Percentiles rank a stretch among this genome's conserved stretches.
Evolutionary conservation across 169 alveolate species (phyloP).

Genomic region (Pseudocohnilembus persalinus): DNA sequence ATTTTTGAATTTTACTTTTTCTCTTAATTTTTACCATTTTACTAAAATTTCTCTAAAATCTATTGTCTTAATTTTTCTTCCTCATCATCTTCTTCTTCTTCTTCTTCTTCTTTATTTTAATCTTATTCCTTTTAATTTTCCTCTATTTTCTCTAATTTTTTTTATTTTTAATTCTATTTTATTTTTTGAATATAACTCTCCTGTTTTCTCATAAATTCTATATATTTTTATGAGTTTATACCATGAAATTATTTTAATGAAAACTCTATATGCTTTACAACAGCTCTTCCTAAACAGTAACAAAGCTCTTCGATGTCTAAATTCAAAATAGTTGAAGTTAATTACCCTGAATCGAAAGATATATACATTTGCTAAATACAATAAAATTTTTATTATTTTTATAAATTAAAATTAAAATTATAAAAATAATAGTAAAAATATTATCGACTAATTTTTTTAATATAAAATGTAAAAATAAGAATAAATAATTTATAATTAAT

Average conservation of each 20-base stretch:
- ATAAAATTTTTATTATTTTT: no score
- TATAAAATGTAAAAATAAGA: neutral
- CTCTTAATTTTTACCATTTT: neutral
- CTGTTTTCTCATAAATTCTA: neutral
- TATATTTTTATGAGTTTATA: neutral
- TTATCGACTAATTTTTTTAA: no score
- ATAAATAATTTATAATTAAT: no score
- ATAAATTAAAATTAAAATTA: no score
- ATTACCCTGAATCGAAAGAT: slow-evolving; percentile 58
- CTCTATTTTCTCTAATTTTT: neutral
- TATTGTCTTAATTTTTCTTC: no score
- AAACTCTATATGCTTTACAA: slow-evolving; percentile 48
- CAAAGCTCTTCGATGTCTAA: slow-evolving; percentile 68
- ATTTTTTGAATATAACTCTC: neutral
- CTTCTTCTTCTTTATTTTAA: slow-evolving; percentile 3
- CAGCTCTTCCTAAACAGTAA: slow-evolving; percentile 56
- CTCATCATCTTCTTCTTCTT: neutral
- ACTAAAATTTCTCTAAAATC: no score
- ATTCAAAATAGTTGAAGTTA: slow-evolving; percentile 57
- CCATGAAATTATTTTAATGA: neutral
- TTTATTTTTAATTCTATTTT: neutral
- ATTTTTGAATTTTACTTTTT: neutral
- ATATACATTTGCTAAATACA: slow-evolving; percentile 36
- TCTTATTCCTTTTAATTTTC: neutral
- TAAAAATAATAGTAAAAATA: no score